Percentiles rank a stretch among this genome's conserved stretches.
Evolutionary conservation across 345 rosid genomes (phyloP).

Genomic region (Corchorus capsularis): DNA sequence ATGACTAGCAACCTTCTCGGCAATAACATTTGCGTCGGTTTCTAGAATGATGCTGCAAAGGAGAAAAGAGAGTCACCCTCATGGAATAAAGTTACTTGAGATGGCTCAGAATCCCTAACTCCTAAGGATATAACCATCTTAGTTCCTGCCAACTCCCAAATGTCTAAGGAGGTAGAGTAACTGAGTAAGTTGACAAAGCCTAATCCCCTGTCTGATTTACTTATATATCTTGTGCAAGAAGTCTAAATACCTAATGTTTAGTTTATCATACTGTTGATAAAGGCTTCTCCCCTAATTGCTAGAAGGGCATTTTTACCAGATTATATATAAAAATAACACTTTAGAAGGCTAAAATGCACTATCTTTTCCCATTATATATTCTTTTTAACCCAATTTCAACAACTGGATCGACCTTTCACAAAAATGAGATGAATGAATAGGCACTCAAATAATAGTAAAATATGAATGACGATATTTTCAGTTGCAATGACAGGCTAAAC

Average conservation of each 20-base stretch:
- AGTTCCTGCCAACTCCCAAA: conserved; percentile 1
- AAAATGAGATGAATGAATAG: background rate
- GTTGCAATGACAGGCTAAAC: background rate
- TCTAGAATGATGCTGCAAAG: conserved; percentile 67
- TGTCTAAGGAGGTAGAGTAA: background rate
- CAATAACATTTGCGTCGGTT: conserved; percentile 75
- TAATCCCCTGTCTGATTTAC: background rate
- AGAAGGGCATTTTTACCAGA: background rate
- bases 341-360: background rate
- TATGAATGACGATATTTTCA: background rate
- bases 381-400: too few species aligned
- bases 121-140: background rate
- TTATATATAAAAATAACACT: background rate
- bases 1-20: conserved; percentile 73
- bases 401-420: background rate
- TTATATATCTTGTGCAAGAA: background rate
- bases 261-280: background rate
- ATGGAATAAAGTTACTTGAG: background rate
- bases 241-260: background rate
- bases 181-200: background rate
- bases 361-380: too few species aligned
- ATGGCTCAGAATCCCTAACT: background rate
- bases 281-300: background rate
- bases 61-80: background rate
- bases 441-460: background rate